A percentile compares a stretch with the other conserved stretches of the same genome.
These are phyloP conservation scores for Aristolochia contorta DNA, from an alignment of 164 flowering plant genomes.

Conservation along the genomic window DNA sequence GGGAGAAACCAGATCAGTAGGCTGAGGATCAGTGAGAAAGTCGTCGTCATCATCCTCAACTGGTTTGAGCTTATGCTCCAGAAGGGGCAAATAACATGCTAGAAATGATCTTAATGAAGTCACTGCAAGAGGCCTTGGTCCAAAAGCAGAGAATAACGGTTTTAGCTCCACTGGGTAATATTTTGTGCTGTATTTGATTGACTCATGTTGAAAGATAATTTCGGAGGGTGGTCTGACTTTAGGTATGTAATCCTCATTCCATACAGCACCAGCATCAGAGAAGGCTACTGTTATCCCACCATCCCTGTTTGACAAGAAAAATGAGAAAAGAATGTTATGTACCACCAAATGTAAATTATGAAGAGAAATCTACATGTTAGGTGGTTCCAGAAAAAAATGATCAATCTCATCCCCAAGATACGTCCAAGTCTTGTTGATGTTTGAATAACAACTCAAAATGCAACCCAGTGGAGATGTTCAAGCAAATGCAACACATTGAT, in stretches of 20 bases:
- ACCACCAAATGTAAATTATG: too few species aligned
- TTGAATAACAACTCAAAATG: too few species aligned
- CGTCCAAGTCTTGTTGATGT: too few species aligned
- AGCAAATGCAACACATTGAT: too few species aligned
- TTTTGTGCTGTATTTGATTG: conserved; percentile 36
- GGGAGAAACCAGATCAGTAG: conserved; percentile 65
- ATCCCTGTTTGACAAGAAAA: conserved; percentile 21
- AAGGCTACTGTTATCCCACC: conserved; percentile 42
- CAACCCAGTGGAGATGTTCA: too few species aligned
- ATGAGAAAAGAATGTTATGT: too few species aligned
- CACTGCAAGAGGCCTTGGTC: conserved; percentile 44
- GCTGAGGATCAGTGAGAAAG: conserved; percentile 37
- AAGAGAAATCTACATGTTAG: too few species aligned
- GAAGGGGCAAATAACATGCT: conserved; percentile 69
- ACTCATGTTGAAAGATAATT: conserved; percentile 28
- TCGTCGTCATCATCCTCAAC: conserved; percentile 58
- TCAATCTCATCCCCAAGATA: too few species aligned
- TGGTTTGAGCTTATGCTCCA: conserved; percentile 51
- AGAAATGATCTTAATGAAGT: conserved; percentile 79
- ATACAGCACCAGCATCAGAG: conserved; percentile 63
- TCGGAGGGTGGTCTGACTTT: conserved; percentile 22
- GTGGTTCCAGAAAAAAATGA: too few species aligned
- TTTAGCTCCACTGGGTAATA: conserved; percentile 62
- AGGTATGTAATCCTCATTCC: conserved; percentile 44
- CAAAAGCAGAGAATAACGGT: conserved; percentile 80